phyloP scores from a whole-genome alignment of 805 yeast genomes.

The Ogataea saltuana region DNA sequence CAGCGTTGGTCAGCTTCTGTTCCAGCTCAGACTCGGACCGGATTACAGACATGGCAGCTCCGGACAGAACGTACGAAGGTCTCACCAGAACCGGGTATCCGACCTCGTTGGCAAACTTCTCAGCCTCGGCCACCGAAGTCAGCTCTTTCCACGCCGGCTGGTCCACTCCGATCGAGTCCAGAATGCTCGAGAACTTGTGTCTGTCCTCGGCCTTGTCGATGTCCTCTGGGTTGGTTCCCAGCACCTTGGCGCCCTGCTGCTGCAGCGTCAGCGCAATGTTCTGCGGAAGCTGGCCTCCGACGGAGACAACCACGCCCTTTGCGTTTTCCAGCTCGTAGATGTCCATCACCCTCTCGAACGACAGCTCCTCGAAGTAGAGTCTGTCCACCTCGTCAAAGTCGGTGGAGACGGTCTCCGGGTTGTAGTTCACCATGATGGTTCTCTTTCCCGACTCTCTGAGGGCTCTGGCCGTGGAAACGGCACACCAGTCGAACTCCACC shows the following conservation, averaged over 20 bases:
- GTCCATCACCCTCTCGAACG: conserved; percentile 95
- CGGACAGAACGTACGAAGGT: conserved; percentile 95
- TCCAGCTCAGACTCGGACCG: conserved; percentile 77
- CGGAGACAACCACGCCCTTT: conserved; percentile 89
- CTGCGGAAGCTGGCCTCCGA: conserved; percentile 98
- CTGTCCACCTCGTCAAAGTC: conserved; percentile 98
- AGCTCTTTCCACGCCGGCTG: conserved; percentile 99
- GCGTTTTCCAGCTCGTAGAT: conserved; percentile 91
- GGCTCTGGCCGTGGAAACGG: conserved; percentile 94
- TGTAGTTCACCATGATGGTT: conserved; percentile 95
- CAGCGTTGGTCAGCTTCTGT: conserved; percentile 79
- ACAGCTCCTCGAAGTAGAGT: conserved; percentile 92
- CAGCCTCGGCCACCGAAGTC: conserved; percentile 82
- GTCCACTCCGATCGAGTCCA: conserved; percentile 90
- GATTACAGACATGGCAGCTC: conserved; percentile 98
- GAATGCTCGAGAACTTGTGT: conserved; percentile 92
- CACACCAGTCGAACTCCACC: conserved; percentile 99
- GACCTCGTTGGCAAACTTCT: conserved; percentile 77
- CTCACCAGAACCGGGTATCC: conserved; percentile 96
- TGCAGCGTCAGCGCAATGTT: conserved; percentile 89
- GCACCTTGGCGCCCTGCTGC: conserved; percentile 77
- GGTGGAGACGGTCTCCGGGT: conserved; percentile 98
- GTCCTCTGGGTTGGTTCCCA: conserved; percentile 93
- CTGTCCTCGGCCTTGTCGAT: conserved; percentile 98
- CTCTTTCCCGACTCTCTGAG: conserved; percentile 83